Conservation (phyloP, 371 early-diverging fungal genomes). For the Saksenaea vasiformis region DNA sequence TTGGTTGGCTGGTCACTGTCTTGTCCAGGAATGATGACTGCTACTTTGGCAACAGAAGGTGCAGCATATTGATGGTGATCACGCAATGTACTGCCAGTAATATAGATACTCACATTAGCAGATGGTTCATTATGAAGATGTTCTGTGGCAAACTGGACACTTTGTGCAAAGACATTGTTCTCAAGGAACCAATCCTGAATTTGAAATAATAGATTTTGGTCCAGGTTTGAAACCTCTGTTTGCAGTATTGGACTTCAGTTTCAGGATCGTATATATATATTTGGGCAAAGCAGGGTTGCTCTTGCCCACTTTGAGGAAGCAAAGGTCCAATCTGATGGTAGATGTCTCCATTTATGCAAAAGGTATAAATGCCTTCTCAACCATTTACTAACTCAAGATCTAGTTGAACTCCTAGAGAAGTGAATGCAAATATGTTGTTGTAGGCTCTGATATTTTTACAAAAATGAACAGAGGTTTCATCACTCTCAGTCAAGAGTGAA, state of each 20-base stretch:
- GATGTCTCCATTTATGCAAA: background rate
- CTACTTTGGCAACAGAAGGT: background rate
- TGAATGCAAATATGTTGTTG: conserved; percentile 14
- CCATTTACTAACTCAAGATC: conserved; percentile 7
- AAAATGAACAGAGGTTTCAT: background rate
- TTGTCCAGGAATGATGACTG: too few relatives aligned
- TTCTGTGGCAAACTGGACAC: too few relatives aligned
- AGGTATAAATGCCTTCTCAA: conserved; percentile 1
- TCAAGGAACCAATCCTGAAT: background rate
- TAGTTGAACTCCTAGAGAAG: conserved; percentile 13
- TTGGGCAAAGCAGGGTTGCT: conserved; percentile 2
- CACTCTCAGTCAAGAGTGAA: background rate
- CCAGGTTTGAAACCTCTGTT: background rate
- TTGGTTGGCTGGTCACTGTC: too few relatives aligned
- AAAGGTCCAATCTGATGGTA: conserved; percentile 7
- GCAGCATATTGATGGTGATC: conserved; percentile 6
- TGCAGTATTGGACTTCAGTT: background rate
- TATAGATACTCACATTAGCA: too few relatives aligned
- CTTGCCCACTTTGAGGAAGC: too few relatives aligned
- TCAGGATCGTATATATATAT: background rate
- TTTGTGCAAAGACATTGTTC: background rate
- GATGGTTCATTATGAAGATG: too few relatives aligned
- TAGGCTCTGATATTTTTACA: too few relatives aligned
- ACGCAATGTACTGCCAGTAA: background rate
- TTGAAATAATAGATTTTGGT: background rate